Evolutionary conservation across 75 land plant species (phyloP), one percentile per base, ranked within the genome.

Genomic region (Gnetum montanum): DNA sequence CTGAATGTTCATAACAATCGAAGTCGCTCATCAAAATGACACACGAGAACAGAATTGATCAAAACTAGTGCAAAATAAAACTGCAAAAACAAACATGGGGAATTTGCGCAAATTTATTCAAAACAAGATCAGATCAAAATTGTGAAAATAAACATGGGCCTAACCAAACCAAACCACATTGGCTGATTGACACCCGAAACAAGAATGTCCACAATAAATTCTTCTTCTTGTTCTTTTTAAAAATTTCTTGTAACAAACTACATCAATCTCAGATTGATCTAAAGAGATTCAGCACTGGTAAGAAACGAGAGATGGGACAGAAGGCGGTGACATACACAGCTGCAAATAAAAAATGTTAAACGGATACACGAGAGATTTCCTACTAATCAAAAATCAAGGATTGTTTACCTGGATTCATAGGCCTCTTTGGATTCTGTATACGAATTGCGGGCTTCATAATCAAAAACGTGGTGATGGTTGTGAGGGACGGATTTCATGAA

Each of bases 371-470:
- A n/a, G n/a, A n/a, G n/a, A n/a, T n/a, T n/a, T n/a, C n/a, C 22
- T 48, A 22, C 0, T 20, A 6, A 1, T 0, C 6, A 49, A 15
- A 49, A 49, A 49, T 13, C 0, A 25, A 29, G 16, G 27, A 27
- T 6, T 13, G 2, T 12, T 29, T 37, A 56, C 58, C 58, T 56
- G 8, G 58, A 56, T 56, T 56, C 58, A 12, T 56, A 56, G 2
- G 58, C 58, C 13, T 56, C 58, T 55, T 41, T 35, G 11, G 37
- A 35, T 12, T 55, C 58, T n/a, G 8, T 56, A 26, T 35, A 34
- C 2, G 4, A 13, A 4, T 56, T 25, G 0, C 27, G 35, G 1
- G 11, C 18, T 0, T 56, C 58, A 6, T 35, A 56, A 22, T 34
- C 25, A 24, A 56, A n/a, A 4, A 34, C 13, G 16, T 55, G 22